Evolutionary conservation across 140 eudicot species (phyloP).

Genomic region (Stevia rebaudiana): DNA sequence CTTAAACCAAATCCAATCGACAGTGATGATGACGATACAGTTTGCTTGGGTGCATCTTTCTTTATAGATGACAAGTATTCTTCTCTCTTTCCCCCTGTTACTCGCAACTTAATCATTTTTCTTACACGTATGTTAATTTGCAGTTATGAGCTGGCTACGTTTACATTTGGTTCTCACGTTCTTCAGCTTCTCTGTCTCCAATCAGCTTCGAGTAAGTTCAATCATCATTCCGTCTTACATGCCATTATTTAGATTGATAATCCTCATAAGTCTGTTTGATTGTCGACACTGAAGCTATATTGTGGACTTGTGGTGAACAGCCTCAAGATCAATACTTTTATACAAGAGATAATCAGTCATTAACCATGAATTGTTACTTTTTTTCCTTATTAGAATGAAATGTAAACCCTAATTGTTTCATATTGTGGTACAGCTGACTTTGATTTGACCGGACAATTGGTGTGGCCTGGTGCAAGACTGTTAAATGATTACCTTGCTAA

Average conservation of each 20-base stretch:
- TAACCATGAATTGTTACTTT: not conserved
- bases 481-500: constrained; percentile 75
- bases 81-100: not conserved
- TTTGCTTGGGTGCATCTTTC: constrained; percentile 76
- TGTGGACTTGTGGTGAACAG: not conserved
- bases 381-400: not conserved
- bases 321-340: not conserved
- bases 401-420: not conserved
- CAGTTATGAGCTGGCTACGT: constrained; percentile 75
- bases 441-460: constrained; percentile 94
- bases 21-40: constrained; percentile 48
- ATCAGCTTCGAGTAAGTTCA: constrained; percentile 77
- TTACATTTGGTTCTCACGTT: constrained; percentile 82
- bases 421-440: constrained; percentile 64
- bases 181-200: constrained; percentile 86
- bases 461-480: constrained; percentile 96
- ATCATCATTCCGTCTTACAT: not conserved
- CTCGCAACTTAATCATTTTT: not conserved
- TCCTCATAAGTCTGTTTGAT: not conserved
- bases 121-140: not conserved
- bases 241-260: not conserved
- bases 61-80: constrained; percentile 68
- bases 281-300: not conserved
- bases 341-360: not conserved
- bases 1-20: constrained; percentile 22